Base-by-base conservation (phyloP, 768 basidiomycete species). In the Astraeus odoratus region DNA sequence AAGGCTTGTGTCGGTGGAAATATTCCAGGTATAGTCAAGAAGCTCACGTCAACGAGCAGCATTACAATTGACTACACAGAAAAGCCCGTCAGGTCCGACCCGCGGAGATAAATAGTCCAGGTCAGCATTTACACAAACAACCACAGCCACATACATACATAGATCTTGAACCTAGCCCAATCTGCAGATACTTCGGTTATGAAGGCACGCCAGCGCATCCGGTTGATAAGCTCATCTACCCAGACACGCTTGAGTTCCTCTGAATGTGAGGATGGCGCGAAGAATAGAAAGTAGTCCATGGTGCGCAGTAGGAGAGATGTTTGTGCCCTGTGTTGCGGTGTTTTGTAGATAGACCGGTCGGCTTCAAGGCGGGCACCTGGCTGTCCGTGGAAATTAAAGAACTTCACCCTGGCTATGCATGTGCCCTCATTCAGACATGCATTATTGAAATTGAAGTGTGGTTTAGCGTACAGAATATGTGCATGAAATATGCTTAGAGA, bases 111-210 rank as follows among this genome's bases (percentile, higher is more conserved):
- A 8, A 12, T 23, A 16, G 16, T 18, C 19, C 6, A 19, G 4
- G 19, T 36, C 30, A 36, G 20, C n/a, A 20, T 18, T 36, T 16
- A 3, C 19, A 12, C 35, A 12, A 3, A 5, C 35, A 13, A 13
- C 8, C 5, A 36, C n/a, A 4, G 7, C 24, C 18, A 39, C n/a
- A 26, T 16, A 55, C 72, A 23, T 41, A 78, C 76, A 46, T 70
- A 72, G 30, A 75, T 67, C n/a, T 68, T 70, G 38, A 75, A 68
- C 33, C 71, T 68, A 43, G 68, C 57, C 77, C 73, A 76, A 51
- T 79, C 71, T 3, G 60, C 59, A 23, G 63, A 67, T 24, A 76
- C 58, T 18, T 67, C 67, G 9, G 43, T 44, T 19, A 77, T 66
- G 39, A 72, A 70, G 3, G 62, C 57, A 1, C 57, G 51, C 74